Evolutionary conservation across 129 eudicot genomes (phyloP).

Genomic region (Lactuca sativa): DNA sequence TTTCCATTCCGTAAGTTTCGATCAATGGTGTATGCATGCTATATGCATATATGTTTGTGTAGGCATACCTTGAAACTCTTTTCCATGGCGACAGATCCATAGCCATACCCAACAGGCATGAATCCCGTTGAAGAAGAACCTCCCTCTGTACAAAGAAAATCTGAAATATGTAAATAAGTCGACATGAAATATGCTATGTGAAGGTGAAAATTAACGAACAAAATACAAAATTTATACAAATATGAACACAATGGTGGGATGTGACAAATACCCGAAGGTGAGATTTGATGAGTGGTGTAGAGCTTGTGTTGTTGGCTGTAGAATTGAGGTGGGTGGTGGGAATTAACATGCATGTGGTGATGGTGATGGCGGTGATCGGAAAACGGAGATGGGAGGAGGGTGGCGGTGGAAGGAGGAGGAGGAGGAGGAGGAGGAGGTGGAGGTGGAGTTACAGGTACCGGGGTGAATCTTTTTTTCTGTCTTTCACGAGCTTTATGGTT

Average conservation of each 20-base stretch:
- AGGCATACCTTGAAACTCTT: constrained; percentile 66
- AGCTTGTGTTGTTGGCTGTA: constrained; percentile 37
- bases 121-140: constrained; percentile 45
- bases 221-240: not conserved
- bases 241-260: not conserved
- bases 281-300: constrained; percentile 30
- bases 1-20: too few species aligned
- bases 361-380: constrained; percentile 28
- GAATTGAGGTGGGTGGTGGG: constrained; percentile 29
- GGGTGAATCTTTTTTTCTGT: constrained; percentile 78
- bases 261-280: constrained; percentile 17
- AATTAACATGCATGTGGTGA: constrained; percentile 17
- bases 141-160: constrained; percentile 36
- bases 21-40: not conserved
- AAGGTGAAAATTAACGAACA: not conserved
- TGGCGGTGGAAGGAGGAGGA: constrained; percentile 19
- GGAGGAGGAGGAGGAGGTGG: constrained; percentile 28
- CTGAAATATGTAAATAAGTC: not conserved
- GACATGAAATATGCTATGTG: constrained; percentile 9
- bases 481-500: constrained; percentile 97
- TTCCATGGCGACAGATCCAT: constrained; percentile 88
- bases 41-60: not conserved
- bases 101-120: constrained; percentile 44
- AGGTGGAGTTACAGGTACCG: constrained; percentile 13
- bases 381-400: constrained; percentile 19